A percentile compares a stretch with the other conserved stretches of the same genome.
phyloP scores from a whole-genome alignment of 352 stramenopile species.

The Aphanomyces cochlioides region DNA sequence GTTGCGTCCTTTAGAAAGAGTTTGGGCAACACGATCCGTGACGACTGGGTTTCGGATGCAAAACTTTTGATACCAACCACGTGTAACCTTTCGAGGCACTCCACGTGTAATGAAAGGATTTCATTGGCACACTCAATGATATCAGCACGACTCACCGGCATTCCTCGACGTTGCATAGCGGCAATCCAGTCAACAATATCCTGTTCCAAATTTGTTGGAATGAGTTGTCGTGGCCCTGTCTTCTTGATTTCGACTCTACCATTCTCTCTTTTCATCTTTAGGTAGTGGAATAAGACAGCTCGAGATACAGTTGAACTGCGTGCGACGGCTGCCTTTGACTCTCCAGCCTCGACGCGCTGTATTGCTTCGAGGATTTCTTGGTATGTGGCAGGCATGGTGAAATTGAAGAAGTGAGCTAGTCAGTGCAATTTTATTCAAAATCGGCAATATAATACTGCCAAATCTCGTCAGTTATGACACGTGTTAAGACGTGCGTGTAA shows the following conservation, averaged over 20 bases:
- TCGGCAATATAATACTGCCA: neutral
- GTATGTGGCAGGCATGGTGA: neutral
- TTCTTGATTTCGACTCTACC: neutral
- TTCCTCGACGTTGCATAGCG: neutral
- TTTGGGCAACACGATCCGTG: neutral
- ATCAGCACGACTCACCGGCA: neutral
- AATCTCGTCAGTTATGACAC: neutral
- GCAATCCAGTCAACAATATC: neutral
- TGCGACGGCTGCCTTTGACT: neutral
- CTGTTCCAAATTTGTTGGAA: neutral
- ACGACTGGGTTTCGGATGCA: neutral
- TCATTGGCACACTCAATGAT: neutral
- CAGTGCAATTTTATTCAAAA: neutral
- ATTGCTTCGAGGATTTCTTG: neutral
- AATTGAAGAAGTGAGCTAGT: neutral
- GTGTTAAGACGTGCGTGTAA: too few relatives aligned
- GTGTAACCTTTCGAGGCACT: neutral
- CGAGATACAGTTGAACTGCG: neutral
- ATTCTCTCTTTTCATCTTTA: neutral
- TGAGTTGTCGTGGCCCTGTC: neutral
- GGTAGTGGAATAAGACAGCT: neutral
- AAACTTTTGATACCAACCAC: neutral
- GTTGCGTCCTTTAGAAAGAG: neutral
- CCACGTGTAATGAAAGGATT: neutral
- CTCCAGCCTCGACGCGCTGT: neutral